These are phyloP conservation scores for Magnolia sinica DNA, from an alignment of 164 flowering plant species.

Conservation along the genomic window DNA sequence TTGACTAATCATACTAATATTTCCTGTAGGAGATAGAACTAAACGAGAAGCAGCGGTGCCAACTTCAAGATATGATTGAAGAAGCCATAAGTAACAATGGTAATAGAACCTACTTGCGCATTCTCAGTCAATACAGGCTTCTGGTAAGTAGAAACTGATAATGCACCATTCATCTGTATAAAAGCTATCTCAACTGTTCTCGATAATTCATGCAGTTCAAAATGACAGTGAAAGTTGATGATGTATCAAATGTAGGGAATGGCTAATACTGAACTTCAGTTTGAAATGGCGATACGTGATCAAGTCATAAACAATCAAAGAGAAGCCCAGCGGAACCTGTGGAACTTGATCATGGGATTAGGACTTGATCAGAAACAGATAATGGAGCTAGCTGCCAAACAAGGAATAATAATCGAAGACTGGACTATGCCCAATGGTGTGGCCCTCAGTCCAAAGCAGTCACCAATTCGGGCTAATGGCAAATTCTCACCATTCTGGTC, in stretches of 20 bases:
- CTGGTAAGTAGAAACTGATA: conserved; percentile 45
- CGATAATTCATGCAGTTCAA: not conserved
- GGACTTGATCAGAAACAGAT: conserved; percentile 73
- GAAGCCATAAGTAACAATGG: conserved; percentile 76
- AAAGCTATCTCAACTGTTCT: not conserved
- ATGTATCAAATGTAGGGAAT: conserved; percentile 50
- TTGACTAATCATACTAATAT: not conserved
- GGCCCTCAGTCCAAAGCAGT: conserved; percentile 26
- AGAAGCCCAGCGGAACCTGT: conserved; percentile 69
- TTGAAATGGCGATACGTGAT: conserved; percentile 91
- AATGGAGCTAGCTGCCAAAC: conserved; percentile 59
- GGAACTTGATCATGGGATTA: conserved; percentile 70
- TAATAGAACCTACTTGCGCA: conserved; percentile 74
- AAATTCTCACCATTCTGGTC: conserved; percentile 19
- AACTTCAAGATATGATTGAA: conserved; percentile 78
- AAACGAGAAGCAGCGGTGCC: conserved; percentile 70
- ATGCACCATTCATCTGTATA: not conserved
- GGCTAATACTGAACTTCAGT: conserved; percentile 90
- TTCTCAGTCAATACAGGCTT: conserved; percentile 82
- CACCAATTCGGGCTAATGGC: conserved; percentile 22
- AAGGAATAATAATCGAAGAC: conserved; percentile 73
- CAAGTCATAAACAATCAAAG: conserved; percentile 76
- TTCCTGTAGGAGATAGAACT: conserved; percentile 71
- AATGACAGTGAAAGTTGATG: not conserved
- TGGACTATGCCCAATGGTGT: conserved; percentile 33